Conservation (phyloP, 1,284 basidiomycete species). For the Ustilago shanxiensis region DNA sequence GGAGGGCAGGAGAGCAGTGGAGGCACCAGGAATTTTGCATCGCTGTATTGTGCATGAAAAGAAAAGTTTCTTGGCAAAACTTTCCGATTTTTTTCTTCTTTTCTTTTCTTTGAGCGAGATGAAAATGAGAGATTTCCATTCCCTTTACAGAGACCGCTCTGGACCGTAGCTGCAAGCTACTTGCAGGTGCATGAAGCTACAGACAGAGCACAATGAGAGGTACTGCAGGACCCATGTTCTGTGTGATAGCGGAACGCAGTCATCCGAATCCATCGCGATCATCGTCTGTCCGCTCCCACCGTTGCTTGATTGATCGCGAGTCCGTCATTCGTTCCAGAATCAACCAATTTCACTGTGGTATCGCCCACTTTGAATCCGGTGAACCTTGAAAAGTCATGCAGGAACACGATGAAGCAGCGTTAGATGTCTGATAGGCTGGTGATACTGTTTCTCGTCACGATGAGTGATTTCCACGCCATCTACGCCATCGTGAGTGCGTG, state of each 20-base stretch:
- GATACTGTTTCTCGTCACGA: not conserved
- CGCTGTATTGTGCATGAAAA: constrained; percentile 6
- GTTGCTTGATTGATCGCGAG: not conserved
- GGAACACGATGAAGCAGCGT: not conserved
- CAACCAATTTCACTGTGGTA: not conserved
- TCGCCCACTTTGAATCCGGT: not conserved
- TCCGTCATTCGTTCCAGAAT: not conserved
- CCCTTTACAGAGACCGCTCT: not conserved
- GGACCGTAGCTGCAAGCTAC: not conserved
- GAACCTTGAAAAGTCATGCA: not conserved
- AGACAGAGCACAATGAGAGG: not conserved
- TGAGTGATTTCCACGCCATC: not conserved
- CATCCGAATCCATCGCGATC: constrained; percentile 8
- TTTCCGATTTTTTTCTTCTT: constrained; percentile 9
- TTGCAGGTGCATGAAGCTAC: not conserved
- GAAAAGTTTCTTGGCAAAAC: constrained; percentile 15
- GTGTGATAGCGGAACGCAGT: not conserved
- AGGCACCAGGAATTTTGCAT: not conserved
- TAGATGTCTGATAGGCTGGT: not conserved
- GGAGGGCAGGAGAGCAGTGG: not conserved
- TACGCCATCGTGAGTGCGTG: not conserved
- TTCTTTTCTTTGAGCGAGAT: not conserved
- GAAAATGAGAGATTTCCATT: not conserved
- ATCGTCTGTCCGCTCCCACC: not conserved
- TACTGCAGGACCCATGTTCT: constrained; percentile 7